These are phyloP conservation scores for Cordia subcordata DNA, from an alignment of 257 asterid species.

Conservation along the genomic window DNA sequence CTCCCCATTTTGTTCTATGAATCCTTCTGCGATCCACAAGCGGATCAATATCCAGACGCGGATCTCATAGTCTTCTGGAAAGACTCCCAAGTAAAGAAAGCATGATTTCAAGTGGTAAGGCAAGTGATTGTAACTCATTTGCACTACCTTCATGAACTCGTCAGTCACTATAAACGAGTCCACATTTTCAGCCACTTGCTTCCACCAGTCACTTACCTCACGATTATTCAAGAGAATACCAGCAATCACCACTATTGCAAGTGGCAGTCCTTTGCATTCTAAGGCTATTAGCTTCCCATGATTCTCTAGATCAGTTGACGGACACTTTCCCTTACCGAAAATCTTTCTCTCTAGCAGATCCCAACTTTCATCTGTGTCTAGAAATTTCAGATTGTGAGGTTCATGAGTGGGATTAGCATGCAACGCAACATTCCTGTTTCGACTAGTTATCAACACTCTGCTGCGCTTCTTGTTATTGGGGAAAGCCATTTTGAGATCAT, in stretches of 20 bases:
- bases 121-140: slow-evolving; percentile 23
- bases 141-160: slow-evolving; percentile 13
- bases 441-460: too few relatives aligned
- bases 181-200: slow-evolving; percentile 22
- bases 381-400: too few relatives aligned
- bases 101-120: slow-evolving; percentile 31
- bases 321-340: too few relatives aligned
- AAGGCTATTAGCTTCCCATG: slow-evolving; percentile 23
- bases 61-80: slow-evolving; percentile 31
- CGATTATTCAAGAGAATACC: slow-evolving; percentile 14
- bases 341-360: too few relatives aligned
- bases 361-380: too few relatives aligned
- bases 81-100: slow-evolving; percentile 36
- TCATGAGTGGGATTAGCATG: too few relatives aligned
- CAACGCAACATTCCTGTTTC: too few relatives aligned
- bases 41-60: slow-evolving; percentile 17
- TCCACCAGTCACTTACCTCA: slow-evolving; percentile 12
- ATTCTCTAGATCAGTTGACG: too few relatives aligned
- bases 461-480: too few relatives aligned
- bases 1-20: slow-evolving; percentile 11
- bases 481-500: too few relatives aligned
- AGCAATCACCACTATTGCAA: slow-evolving; percentile 31
- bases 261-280: slow-evolving; percentile 40
- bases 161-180: background rate
- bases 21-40: slow-evolving; percentile 54